phyloP scores from a whole-genome alignment of 1,284 basidiomycete genomes.

The Schizophyllum amplum region DNA sequence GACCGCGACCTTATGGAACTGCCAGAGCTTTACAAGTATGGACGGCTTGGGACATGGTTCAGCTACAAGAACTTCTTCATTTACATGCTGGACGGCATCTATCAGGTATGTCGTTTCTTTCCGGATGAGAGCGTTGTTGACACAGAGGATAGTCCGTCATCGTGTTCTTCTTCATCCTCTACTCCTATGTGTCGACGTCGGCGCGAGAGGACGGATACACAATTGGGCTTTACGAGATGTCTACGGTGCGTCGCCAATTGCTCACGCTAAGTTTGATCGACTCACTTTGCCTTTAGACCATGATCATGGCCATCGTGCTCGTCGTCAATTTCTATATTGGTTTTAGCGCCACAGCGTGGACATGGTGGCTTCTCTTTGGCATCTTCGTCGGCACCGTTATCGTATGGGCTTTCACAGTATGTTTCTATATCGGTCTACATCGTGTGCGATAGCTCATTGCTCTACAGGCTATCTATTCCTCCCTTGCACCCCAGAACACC shows the following conservation, averaged over 20 bases:
- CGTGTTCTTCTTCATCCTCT: constrained; percentile 85
- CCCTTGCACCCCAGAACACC: constrained; percentile 72
- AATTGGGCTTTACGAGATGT: constrained; percentile 79
- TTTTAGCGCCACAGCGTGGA: constrained; percentile 88
- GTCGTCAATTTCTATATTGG: constrained; percentile 87
- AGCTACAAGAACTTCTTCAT: constrained; percentile 67
- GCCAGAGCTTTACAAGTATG: constrained; percentile 85
- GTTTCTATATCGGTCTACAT: constrained; percentile 15
- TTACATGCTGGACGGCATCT: constrained; percentile 86
- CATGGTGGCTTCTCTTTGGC: constrained; percentile 85
- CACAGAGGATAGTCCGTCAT: too few species aligned
- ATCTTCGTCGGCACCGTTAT: constrained; percentile 76
- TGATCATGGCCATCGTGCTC: constrained; percentile 82
- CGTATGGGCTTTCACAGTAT: constrained; percentile 73
- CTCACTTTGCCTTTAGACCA: constrained; percentile 42
- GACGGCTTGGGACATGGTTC: constrained; percentile 83
- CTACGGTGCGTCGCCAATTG: constrained; percentile 49
- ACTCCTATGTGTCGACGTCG: constrained; percentile 74
- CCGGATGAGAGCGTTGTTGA: too few species aligned
- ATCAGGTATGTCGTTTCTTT: too few species aligned
- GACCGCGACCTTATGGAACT: constrained; percentile 86
- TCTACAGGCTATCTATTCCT: constrained; percentile 68
- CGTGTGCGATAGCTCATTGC: constrained; percentile 4
- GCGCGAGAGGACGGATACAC: constrained; percentile 79
- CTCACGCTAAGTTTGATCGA: background rate